phyloP scores from a whole-genome alignment of 805 yeast genomes.

The Kazachstania kunashirensis region DNA sequence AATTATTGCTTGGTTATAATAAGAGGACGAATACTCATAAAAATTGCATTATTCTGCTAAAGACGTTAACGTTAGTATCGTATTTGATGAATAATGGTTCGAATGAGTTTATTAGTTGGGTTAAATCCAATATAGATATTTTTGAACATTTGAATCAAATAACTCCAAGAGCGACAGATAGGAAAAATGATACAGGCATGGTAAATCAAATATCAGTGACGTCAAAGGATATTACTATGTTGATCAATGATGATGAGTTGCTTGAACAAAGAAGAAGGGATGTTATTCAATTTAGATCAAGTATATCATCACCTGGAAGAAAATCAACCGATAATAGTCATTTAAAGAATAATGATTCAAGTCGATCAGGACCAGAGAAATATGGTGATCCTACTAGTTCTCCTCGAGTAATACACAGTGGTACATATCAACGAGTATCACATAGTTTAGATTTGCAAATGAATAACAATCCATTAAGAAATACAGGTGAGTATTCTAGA shows the following conservation, averaged over 20 bases:
- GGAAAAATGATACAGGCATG: conserved; percentile 30
- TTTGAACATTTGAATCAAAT: conserved; percentile 29
- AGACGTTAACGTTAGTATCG: conserved; percentile 43
- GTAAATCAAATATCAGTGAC: conserved; percentile 31
- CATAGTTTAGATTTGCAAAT: conserved; percentile 14
- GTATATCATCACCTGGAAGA: conserved; percentile 29
- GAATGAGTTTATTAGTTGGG: conserved; percentile 39
- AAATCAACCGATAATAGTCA: conserved; percentile 29
- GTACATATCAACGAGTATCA: background rate
- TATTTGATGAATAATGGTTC: conserved; percentile 49
- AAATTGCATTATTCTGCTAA: conserved; percentile 35
- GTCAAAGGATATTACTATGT: conserved; percentile 32
- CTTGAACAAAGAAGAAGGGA: conserved; percentile 22
- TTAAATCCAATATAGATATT: conserved; percentile 27
- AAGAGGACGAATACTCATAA: conserved; percentile 19
- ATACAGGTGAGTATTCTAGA: conserved; percentile 7
- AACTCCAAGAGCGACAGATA: conserved; percentile 27
- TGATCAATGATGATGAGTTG: conserved; percentile 22
- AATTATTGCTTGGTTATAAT: conserved; percentile 25
- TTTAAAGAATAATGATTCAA: conserved; percentile 6
- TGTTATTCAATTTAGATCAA: conserved; percentile 25
- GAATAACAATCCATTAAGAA: conserved; percentile 4
- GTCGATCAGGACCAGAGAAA: background rate
- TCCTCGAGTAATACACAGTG: background rate
- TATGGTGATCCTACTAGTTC: background rate